phyloP scores from a whole-genome alignment of 176 grass and related monocot genomes.

The Oryza brachyantha region DNA sequence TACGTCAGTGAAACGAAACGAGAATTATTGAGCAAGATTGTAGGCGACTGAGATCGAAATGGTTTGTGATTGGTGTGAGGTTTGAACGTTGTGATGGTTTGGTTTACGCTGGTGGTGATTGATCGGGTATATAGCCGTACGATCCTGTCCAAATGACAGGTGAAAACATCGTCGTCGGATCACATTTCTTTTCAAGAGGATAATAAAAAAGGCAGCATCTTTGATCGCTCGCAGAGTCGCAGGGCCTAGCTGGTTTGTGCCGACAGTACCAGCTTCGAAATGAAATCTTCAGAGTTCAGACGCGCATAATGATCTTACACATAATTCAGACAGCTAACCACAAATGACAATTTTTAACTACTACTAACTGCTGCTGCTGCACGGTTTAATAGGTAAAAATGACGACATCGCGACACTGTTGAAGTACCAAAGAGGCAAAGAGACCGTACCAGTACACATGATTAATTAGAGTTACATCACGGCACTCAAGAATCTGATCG shows the following conservation, averaged over 20 bases:
- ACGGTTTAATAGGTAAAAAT: background rate
- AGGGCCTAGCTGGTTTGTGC: slow-evolving; percentile 17
- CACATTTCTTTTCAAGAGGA: slow-evolving; percentile 23
- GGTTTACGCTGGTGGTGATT: background rate
- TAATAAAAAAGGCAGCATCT: background rate
- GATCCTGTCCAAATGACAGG: slow-evolving; percentile 24
- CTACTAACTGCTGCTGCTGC: background rate
- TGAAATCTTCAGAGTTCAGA: background rate
- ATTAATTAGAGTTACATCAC: background rate
- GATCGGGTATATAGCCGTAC: slow-evolving; percentile 5
- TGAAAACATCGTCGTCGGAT: slow-evolving; percentile 27
- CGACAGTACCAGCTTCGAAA: slow-evolving; percentile 24
- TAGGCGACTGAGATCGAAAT: background rate
- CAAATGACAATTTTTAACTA: background rate
- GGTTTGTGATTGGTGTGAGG: background rate
- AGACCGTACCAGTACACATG: background rate
- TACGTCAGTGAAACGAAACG: background rate
- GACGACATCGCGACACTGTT: background rate
- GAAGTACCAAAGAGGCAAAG: background rate
- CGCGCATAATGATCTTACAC: too few species aligned
- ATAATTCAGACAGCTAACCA: background rate
- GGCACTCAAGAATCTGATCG: background rate
- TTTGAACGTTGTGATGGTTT: slow-evolving; percentile 4
- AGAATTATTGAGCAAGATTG: slow-evolving; percentile 27
- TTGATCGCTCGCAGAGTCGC: slow-evolving; percentile 19